These are phyloP conservation scores for Mortierella alpina DNA, from an alignment of 192 early-diverging fungal species.

Conservation along the genomic window DNA sequence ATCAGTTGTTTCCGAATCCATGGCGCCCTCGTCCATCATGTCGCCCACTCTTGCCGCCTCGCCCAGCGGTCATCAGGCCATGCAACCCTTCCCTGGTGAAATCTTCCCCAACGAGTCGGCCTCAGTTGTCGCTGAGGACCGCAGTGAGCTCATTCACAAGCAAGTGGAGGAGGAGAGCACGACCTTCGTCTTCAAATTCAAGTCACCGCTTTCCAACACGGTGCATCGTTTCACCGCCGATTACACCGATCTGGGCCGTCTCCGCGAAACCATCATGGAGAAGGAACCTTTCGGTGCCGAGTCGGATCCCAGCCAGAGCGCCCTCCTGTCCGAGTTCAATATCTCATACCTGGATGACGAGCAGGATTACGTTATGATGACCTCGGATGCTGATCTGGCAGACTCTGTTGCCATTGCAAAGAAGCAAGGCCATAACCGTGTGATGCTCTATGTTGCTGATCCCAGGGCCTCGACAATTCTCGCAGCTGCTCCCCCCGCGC, in stretches of 20 bases:
- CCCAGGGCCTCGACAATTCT: constrained; percentile 33
- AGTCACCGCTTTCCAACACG: constrained; percentile 70
- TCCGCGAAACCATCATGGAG: constrained; percentile 66
- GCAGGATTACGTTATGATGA: constrained; percentile 85
- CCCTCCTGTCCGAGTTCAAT: constrained; percentile 53
- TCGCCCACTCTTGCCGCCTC: constrained; percentile 58
- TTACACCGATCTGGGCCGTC: constrained; percentile 59
- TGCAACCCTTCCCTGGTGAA: constrained; percentile 61
- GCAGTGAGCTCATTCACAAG: constrained; percentile 50
- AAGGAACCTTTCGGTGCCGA: constrained; percentile 70
- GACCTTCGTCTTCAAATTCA: constrained; percentile 81
- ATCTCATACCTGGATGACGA: constrained; percentile 94
- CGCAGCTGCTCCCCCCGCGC: constrained; percentile 10
- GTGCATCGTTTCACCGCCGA: constrained; percentile 80
- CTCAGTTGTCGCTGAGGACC: constrained; percentile 62
- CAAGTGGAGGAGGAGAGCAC: constrained; percentile 54
- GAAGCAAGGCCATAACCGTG: constrained; percentile 78
- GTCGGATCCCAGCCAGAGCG: constrained; percentile 56
- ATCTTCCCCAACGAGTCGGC: constrained; percentile 69
- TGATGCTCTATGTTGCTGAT: constrained; percentile 75
- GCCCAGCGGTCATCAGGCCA: constrained; percentile 51
- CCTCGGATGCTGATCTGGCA: constrained; percentile 78
- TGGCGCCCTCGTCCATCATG: constrained; percentile 55
- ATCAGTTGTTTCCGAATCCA: constrained; percentile 72
- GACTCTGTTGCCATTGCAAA: constrained; percentile 88